These are phyloP conservation scores for Zangia roseola DNA, from an alignment of 768 basidiomycete species.

Conservation along the genomic window DNA sequence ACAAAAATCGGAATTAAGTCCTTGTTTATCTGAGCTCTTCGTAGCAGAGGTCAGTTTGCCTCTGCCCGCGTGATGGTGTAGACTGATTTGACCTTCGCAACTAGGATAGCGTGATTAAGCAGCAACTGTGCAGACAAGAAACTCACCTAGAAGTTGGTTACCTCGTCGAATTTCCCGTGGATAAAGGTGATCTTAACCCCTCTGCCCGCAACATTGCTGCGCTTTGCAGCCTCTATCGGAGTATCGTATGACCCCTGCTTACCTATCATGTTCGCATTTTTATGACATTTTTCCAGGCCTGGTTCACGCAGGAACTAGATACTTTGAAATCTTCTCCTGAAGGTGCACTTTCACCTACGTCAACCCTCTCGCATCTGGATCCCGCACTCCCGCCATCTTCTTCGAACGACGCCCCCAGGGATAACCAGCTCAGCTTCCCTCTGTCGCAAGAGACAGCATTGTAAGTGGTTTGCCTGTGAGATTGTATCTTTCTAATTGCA, in stretches of 20 bases:
- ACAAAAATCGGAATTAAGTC: slow-evolving; percentile 74
- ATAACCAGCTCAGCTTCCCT: slow-evolving; percentile 63
- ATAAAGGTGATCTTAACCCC: slow-evolving; percentile 63
- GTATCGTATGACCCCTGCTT: slow-evolving; percentile 60
- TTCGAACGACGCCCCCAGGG: slow-evolving; percentile 34
- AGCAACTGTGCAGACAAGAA: slow-evolving; percentile 71
- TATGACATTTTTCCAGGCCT: slow-evolving; percentile 50
- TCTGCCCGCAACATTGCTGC: slow-evolving; percentile 72
- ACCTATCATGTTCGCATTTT: background rate
- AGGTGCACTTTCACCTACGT: slow-evolving; percentile 46
- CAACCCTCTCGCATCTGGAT: slow-evolving; percentile 46
- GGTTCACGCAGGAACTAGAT: slow-evolving; percentile 78
- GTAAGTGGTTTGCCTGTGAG: slow-evolving; percentile 47
- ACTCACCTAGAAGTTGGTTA: slow-evolving; percentile 73
- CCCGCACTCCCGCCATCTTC: slow-evolving; percentile 44
- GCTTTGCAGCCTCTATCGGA: slow-evolving; percentile 79
- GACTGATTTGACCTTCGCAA: background rate
- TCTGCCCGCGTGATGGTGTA: background rate
- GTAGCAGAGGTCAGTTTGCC: slow-evolving; percentile 45
- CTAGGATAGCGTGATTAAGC: slow-evolving; percentile 45
- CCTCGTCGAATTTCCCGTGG: slow-evolving; percentile 52
- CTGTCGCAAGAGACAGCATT: slow-evolving; percentile 86
- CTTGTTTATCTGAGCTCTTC: slow-evolving; percentile 68
- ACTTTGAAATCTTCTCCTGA: slow-evolving; percentile 63
- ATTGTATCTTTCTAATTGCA: slow-evolving; percentile 3